Base-by-base conservation (phyloP, 257 asterid genomes). In the Solanum pinnatisectum region DNA sequence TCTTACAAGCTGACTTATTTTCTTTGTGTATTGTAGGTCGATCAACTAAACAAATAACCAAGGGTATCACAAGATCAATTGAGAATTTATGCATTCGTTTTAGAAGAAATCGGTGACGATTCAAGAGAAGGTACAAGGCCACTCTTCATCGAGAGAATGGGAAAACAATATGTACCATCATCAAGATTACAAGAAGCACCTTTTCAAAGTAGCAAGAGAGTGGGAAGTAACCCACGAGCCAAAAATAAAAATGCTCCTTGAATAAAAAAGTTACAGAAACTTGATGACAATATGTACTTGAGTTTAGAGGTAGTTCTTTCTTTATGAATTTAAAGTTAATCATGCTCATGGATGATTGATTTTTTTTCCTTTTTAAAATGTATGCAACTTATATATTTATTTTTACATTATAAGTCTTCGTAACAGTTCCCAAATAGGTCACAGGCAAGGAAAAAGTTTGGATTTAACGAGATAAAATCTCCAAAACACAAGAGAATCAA, bases 401-500 rank as follows among this genome's bases (percentile, higher is more conserved):
- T 3, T 52, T 52, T 52, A 52, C 9, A 16, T 52, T 16, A 9
- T 52, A 8, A 52, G 9, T 52, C 23, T 52, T 52, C 63, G 16
- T 52, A 52, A 6, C 63, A 52, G 1, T 52, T 52, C 60, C 9
- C 3, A 15, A 52, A 49, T 49, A 15, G 5, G 8, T 49, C 60
- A 22, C 22, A 5, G 3, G 63, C 20, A 14, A 15, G 8, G 22
- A 2, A 2, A 52, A 52, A 15, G 9, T 49, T 89, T 6, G 96
- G 74, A 44, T 94, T 91, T 92, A 94, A 95, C 93, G 94, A 86
- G n/a, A 97, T 35, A 95, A 40, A 20, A 56, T 16, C 98, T 97
- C 93, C 79, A 90, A 84, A 13, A 67, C 15, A 81, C 11, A 42
- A 52, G 4, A 8, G 6, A 46, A 14, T 6, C 46, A 73, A 35